phyloP scores from a whole-genome alignment of 768 basidiomycete genomes.

The Leccinum subtestaceum region DNA sequence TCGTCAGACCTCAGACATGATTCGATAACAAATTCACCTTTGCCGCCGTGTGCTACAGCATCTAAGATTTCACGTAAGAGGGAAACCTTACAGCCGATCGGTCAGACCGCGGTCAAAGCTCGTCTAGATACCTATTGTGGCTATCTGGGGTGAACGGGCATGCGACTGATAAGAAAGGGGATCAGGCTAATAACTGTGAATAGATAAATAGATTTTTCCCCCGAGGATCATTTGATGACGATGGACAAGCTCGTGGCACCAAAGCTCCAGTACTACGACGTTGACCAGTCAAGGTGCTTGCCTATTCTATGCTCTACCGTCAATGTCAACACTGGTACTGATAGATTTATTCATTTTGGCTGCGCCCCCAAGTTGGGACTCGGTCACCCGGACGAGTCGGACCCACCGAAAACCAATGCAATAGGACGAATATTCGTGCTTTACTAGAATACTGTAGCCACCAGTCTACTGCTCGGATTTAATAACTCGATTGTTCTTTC shows the following conservation, averaged over 20 bases:
- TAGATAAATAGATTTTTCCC: background rate
- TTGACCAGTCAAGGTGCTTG: too few species aligned
- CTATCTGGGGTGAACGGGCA: background rate
- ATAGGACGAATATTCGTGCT: too few species aligned
- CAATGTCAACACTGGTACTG: too few species aligned
- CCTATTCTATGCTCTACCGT: too few species aligned
- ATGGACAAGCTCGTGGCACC: background rate
- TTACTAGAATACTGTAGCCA: background rate
- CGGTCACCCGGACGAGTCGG: too few species aligned
- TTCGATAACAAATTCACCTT: conserved; percentile 1
- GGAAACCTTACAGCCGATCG: background rate
- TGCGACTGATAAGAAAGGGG: background rate
- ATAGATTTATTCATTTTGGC: background rate
- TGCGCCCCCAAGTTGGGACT: too few species aligned
- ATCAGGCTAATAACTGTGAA: background rate
- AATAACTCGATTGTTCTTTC: too few species aligned
- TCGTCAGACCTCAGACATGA: background rate
- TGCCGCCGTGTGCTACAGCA: background rate
- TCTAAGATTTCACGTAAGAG: background rate
- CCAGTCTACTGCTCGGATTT: too few species aligned
- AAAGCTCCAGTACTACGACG: too few species aligned
- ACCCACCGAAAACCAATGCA: too few species aligned
- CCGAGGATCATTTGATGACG: background rate
- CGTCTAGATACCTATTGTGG: background rate
- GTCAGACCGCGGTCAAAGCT: background rate